These are phyloP conservation scores for Macrophomina phaseolina DNA, from an alignment of 2,329 filamentous ascomycete genomes.

Conservation along the genomic window DNA sequence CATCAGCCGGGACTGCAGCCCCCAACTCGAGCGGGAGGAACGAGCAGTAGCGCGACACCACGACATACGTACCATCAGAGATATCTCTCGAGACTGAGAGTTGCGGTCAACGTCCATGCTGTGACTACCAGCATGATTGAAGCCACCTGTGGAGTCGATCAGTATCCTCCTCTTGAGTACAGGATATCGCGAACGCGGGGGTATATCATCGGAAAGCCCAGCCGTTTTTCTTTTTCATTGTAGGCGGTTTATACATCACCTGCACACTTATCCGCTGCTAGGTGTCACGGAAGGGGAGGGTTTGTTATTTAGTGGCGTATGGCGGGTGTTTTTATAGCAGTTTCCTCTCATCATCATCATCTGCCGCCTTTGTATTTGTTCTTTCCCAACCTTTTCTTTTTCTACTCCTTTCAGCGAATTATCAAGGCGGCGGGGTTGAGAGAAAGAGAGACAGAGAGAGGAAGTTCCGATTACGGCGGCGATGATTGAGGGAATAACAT, in stretches of 20 bases:
- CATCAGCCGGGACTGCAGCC: not conserved
- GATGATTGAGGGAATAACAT: too few species aligned
- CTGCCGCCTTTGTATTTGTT: not conserved
- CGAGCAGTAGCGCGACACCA: not conserved
- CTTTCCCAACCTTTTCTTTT: not conserved
- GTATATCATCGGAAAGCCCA: not conserved
- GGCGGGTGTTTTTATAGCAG: not conserved
- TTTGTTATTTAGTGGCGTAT: conserved; percentile 11
- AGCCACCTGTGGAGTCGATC: too few species aligned
- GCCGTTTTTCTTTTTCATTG: not conserved
- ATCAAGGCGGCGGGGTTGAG: too few species aligned
- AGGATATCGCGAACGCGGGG: too few species aligned
- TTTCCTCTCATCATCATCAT: not conserved
- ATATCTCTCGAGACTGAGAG: too few species aligned
- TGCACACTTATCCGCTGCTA: not conserved
- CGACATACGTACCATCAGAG: not conserved
- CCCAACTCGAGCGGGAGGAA: not conserved
- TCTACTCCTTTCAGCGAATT: not conserved
- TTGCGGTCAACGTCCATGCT: too few species aligned
- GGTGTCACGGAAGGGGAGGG: conserved; percentile 1
- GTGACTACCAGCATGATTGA: too few species aligned
- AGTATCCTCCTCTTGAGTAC: too few species aligned
- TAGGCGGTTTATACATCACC: conserved; percentile 5
- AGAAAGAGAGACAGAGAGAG: too few species aligned
- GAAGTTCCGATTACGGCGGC: too few species aligned